Conservation (phyloP, 1,284 basidiomycete species). For the Malassezia psittaci region DNA sequence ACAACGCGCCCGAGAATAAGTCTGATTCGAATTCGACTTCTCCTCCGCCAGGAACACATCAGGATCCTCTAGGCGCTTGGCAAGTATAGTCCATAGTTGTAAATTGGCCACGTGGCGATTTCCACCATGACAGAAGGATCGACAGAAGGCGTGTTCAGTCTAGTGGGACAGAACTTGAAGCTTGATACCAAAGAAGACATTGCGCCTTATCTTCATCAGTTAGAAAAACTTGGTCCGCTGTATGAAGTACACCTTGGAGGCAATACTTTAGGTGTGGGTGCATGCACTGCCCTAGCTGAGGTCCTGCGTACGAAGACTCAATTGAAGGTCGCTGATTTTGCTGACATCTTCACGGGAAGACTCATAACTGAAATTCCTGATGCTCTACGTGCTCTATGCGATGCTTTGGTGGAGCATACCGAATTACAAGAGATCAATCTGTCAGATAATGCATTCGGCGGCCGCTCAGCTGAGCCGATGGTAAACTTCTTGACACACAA, state of each 20-base stretch:
- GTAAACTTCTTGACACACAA: conserved; percentile 60
- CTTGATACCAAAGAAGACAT: conserved; percentile 71
- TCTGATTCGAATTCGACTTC: too few relatives aligned
- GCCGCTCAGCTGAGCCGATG: conserved; percentile 86
- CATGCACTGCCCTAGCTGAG: conserved; percentile 72
- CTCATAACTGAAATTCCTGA: conserved; percentile 89
- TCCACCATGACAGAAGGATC: conserved; percentile 3
- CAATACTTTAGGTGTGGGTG: conserved; percentile 90
- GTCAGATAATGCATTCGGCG: conserved; percentile 93
- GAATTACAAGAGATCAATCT: conserved; percentile 79
- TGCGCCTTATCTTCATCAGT: conserved; percentile 55
- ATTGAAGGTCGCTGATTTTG: conserved; percentile 84
- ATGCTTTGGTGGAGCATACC: conserved; percentile 68
- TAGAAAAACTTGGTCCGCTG: conserved; percentile 60
- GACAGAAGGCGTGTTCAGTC: conserved; percentile 22
- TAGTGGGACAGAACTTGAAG: conserved; percentile 56
- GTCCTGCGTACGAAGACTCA: conserved; percentile 62
- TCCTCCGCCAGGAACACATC: not conserved
- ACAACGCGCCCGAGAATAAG: too few relatives aligned
- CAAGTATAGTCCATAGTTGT: not conserved
- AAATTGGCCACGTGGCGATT: not conserved
- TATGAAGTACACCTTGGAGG: conserved; percentile 83
- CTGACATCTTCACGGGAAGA: conserved; percentile 95
- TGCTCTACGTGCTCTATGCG: conserved; percentile 77
- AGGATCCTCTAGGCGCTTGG: conserved; percentile 1